Percentiles rank a stretch among this genome's conserved stretches.
These are phyloP conservation scores for Alternaria ethzedia DNA, from an alignment of 2,329 filamentous ascomycete species.

Conservation along the genomic window DNA sequence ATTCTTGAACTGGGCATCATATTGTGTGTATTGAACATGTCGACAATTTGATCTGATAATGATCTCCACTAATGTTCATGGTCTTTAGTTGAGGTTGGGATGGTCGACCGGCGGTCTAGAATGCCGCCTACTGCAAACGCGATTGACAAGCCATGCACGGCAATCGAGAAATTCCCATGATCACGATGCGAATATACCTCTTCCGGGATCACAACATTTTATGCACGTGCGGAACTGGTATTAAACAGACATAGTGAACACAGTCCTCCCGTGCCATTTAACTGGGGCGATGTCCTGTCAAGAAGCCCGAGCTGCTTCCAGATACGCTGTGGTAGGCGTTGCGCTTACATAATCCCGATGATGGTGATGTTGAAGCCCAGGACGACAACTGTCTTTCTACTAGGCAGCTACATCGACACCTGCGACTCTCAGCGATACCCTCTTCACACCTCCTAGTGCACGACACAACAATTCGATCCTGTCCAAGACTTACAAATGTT, in stretches of 20 bases:
- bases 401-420: conserved; percentile 21
- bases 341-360: conserved; percentile 9
- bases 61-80: neutral
- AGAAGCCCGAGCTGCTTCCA: neutral
- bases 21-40: neutral
- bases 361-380: conserved; percentile 7
- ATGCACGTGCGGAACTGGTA: neutral
- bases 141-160: neutral
- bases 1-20: neutral
- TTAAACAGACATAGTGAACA: neutral
- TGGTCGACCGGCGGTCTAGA: neutral
- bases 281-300: neutral
- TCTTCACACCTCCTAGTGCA: neutral
- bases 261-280: neutral
- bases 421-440: neutral
- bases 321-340: neutral
- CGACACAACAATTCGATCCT: neutral
- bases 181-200: neutral
- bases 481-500: conserved; percentile 60
- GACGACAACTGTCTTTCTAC: conserved; percentile 30
- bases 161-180: neutral
- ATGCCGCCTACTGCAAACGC: neutral
- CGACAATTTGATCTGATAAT: neutral
- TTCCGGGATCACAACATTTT: neutral
- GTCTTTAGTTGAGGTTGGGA: neutral